Conservation (phyloP, 768 basidiomycete species). For the Dacryopinax primogenitus region DNA sequence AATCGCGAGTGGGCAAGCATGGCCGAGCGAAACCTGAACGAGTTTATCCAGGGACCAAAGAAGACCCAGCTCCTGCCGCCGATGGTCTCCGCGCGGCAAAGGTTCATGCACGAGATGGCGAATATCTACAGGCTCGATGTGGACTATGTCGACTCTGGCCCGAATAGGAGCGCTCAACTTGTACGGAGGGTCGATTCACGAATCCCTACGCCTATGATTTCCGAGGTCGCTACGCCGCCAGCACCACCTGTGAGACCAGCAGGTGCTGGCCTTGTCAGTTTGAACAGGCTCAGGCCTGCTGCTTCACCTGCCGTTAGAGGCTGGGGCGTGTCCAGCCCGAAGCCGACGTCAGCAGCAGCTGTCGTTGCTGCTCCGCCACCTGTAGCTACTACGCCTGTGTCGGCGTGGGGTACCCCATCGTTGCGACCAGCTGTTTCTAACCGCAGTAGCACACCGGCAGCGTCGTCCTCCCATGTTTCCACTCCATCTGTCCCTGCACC, state of each 20-base stretch:
- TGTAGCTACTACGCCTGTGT: background rate
- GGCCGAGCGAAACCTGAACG: constrained; percentile 71
- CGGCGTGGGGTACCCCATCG: background rate
- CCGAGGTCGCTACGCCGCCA: constrained; percentile 28
- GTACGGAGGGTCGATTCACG: constrained; percentile 71
- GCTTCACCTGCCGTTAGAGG: constrained; percentile 9
- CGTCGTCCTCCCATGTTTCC: background rate
- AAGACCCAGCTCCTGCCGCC: constrained; percentile 60
- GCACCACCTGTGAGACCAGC: background rate
- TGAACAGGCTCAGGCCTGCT: constrained; percentile 6
- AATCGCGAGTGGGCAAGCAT: constrained; percentile 54
- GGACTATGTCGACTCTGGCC: constrained; percentile 10
- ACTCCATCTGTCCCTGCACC: background rate
- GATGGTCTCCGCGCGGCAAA: constrained; percentile 66
- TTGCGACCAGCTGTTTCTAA: background rate
- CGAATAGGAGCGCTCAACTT: constrained; percentile 52
- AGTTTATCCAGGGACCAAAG: constrained; percentile 61
- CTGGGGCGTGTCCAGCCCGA: constrained; percentile 9
- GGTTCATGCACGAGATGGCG: constrained; percentile 69
- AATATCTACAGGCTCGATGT: background rate
- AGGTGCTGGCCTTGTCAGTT: background rate
- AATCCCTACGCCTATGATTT: constrained; percentile 59
- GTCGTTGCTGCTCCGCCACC: constrained; percentile 10
- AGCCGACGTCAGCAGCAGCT: background rate
- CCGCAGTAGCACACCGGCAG: background rate